Conservation (phyloP, 164 flowering plant genomes). For the Buxus sempervirens region DNA sequence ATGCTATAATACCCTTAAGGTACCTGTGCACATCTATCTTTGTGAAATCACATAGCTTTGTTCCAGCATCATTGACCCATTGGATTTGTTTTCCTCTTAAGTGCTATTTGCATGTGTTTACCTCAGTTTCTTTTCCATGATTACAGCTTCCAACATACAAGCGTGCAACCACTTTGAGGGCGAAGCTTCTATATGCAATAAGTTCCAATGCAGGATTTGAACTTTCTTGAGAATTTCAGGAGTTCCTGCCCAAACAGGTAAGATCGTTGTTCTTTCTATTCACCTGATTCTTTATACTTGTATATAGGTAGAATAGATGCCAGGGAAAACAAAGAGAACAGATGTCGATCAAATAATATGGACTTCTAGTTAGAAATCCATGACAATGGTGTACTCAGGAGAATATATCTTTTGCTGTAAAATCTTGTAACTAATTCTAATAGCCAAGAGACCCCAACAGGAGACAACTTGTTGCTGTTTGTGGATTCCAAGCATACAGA, state of each 20-base stretch:
- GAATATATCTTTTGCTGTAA: not conserved
- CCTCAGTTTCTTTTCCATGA: not conserved
- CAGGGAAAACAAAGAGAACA: not conserved
- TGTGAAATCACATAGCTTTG: not conserved
- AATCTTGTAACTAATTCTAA: not conserved
- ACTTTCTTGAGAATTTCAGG: conserved; percentile 53
- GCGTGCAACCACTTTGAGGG: conserved; percentile 74
- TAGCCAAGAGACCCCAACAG: not conserved
- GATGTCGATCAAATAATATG: not conserved
- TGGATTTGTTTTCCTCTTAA: not conserved
- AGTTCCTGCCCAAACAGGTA: conserved; percentile 3
- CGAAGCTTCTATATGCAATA: conserved; percentile 90
- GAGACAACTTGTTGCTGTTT: not conserved
- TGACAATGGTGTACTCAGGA: not conserved
- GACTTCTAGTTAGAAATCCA: not conserved
- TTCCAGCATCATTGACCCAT: not conserved
- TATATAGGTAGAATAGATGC: not conserved
- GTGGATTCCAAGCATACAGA: too few relatives aligned
- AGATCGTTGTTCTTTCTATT: not conserved
- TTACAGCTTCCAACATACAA: conserved; percentile 91
- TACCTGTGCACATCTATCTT: conserved; percentile 14
- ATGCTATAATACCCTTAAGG: conserved; percentile 98
- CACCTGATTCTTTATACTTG: not conserved
- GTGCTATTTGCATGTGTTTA: not conserved
- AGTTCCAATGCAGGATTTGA: conserved; percentile 96